Base-by-base conservation (phyloP, 1,284 basidiomycete species). In the Uromyces viciae-fabae region DNA sequence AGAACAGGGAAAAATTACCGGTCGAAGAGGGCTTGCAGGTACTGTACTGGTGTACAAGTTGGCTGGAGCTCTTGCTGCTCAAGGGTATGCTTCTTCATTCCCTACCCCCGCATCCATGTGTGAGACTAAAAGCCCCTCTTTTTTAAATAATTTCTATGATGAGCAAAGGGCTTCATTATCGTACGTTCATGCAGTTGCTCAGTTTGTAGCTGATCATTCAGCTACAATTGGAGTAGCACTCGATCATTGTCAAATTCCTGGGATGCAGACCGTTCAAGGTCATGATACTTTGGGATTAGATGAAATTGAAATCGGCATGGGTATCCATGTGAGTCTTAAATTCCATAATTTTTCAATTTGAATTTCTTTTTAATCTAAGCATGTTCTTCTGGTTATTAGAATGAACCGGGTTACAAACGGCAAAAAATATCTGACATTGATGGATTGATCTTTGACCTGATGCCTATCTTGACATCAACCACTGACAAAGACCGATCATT, bases 11-110 rank as follows among this genome's bases (percentile, higher is more conserved):
- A 90, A 88, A 83, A 90, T 95, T 66, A 92, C 94, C 28, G 94
- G 94, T 25, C 88, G 93, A 84, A 89, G 93, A 91, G 90, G 83
- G 46, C 86, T 82, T 2, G 81, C 31, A 17, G 94, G 94, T 1
- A 94, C 93, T 1, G 91, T 94, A 7, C 87, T 98, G 14, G 93
- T 94, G 0, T 96, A 97, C 89, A 98, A 98, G 87, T 90, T 95
- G 66, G 93, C 93, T 0, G 93, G 93, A 49, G 93, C 93, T 0
- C 87, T 94, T 3, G 93, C 94, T 0, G 87, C 90, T n/a, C 86
- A 89, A 68, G 93, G 81, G 81, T 76, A 36, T 56, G 75, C 33
- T 74, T n/a, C n/a, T n/a, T n/a, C n/a, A n/a, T n/a, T n/a, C n/a
- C 31, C 58, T 52, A 14, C n/a, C n/a, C n/a, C n/a, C n/a, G n/a